Evolutionary conservation across 2,329 filamentous ascomycete genomes (phyloP).

Genomic region (Colletotrichum eleusines): DNA sequence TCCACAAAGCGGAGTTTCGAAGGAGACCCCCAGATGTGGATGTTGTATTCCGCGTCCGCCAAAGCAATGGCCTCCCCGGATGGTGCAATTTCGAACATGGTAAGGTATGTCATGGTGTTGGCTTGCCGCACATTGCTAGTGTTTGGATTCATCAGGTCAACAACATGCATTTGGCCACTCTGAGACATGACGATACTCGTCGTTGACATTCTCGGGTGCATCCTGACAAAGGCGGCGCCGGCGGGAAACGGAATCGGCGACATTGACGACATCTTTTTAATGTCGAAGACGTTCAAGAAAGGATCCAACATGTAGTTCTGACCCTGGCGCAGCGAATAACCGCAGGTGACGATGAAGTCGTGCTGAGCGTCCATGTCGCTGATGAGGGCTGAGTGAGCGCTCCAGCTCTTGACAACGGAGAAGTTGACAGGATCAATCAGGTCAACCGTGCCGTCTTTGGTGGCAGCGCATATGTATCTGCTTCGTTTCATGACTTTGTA

Average conservation of each 20-base stretch:
- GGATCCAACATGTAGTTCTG: slow-evolving; percentile 86
- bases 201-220: slow-evolving; percentile 96
- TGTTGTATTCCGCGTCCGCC: slow-evolving; percentile 80
- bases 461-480: slow-evolving; percentile 92
- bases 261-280: slow-evolving; percentile 89
- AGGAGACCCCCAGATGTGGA: slow-evolving; percentile 91
- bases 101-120: slow-evolving; percentile 77
- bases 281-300: slow-evolving; percentile 93
- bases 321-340: slow-evolving; percentile 84
- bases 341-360: slow-evolving; percentile 95
- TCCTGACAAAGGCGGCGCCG: slow-evolving; percentile 92
- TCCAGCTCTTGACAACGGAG: slow-evolving; percentile 86
- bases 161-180: slow-evolving; percentile 92
- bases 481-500: slow-evolving; percentile 95
- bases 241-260: slow-evolving; percentile 93
- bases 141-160: slow-evolving; percentile 94
- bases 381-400: slow-evolving; percentile 87
- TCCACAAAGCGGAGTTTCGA: slow-evolving; percentile 90
- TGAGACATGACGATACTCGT: slow-evolving; percentile 95
- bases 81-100: slow-evolving; percentile 86
- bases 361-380: slow-evolving; percentile 98
- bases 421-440: slow-evolving; percentile 86
- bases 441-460: slow-evolving; percentile 83
- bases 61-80: slow-evolving; percentile 89
- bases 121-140: slow-evolving; percentile 87